Evolutionary conservation across 2,329 filamentous ascomycete species (phyloP), one percentile per base, ranked within the genome.

Genomic region (Cercospora janseana): DNA sequence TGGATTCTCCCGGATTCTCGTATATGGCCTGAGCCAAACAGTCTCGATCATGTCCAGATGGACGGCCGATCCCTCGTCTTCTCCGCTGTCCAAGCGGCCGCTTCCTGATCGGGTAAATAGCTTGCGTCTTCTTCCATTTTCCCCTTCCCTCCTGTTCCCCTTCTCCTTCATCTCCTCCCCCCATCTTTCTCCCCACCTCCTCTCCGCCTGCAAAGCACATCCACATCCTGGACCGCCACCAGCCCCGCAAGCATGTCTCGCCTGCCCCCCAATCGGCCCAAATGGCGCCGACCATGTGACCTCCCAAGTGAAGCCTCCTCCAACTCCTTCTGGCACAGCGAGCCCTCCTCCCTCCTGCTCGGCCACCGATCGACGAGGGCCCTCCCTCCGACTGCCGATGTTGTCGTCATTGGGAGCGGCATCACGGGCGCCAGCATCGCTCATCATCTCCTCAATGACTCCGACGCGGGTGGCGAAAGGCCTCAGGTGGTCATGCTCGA

Each of bases 391-490:
- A 70, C 74, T 37, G 82, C 83, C 0, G 86, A 89, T 66, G 76
- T 88, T 3, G 79, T 89, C 4, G 76, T 92, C 18, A 74, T 92
- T 4, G 87, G 87, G 29, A 87, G 81, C 62, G 87, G 87, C 18
- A 87, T 92, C 60, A 86, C 86, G 2, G 87, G 87, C n/a, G 72
- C 82, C 1, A 87, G 85, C 67, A 84, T 82, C 0, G 85, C 85
- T 3, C 76, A 81, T 56, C 82, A 80, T 63, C 72, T 44, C 54
- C 63, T 53, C 6, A 51, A 52, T 3, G 47, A 52, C 12, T 68
- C 78, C 71, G 62, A 75, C 72, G 49, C 71, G 55, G 56, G 67
- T 51, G 60, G 68, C 27, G 62, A 70, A 29, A 72, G 75, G 4
- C 70, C 76, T 51, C 74, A 70, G n/a, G 78, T 90, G 6, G 74